Conservation (phyloP, 1,139 yeast species). For the Pichia sp. region DNA sequence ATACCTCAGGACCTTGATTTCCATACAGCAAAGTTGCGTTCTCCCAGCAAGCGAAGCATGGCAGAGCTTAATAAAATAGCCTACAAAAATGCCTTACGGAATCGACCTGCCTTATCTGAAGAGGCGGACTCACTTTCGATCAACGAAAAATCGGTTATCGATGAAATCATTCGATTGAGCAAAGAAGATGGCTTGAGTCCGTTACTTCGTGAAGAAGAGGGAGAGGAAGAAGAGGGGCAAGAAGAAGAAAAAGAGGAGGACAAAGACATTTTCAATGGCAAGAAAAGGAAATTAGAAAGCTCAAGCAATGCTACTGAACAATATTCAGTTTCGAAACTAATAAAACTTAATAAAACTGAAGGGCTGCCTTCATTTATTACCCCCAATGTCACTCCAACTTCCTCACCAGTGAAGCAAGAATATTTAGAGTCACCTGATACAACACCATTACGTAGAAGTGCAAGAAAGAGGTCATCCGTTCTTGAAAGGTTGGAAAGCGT, state of each 20-base stretch:
- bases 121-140: slow-evolving; percentile 37
- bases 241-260: not conserved
- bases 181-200: slow-evolving; percentile 28
- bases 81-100: slow-evolving; percentile 41
- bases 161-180: slow-evolving; percentile 37
- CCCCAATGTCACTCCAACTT: not conserved
- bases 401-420: not conserved
- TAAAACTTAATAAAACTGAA: not conserved
- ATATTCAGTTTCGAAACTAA: not conserved
- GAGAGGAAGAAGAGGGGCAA: slow-evolving; percentile 3
- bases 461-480: slow-evolving; percentile 4
- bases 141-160: slow-evolving; percentile 47
- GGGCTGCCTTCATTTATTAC: not conserved
- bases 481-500: slow-evolving; percentile 5
- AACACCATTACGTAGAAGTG: slow-evolving; percentile 6
- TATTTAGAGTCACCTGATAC: not conserved
- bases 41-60: slow-evolving; percentile 42
- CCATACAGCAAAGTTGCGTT: slow-evolving; percentile 26
- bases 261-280: not conserved
- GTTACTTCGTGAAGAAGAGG: slow-evolving; percentile 24
- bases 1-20: slow-evolving; percentile 9
- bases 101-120: slow-evolving; percentile 32
- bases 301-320: not conserved
- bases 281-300: not conserved
- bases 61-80: slow-evolving; percentile 49